Base-by-base conservation (phyloP, 441 rosid genomes). In the Populus hybrid region DNA sequence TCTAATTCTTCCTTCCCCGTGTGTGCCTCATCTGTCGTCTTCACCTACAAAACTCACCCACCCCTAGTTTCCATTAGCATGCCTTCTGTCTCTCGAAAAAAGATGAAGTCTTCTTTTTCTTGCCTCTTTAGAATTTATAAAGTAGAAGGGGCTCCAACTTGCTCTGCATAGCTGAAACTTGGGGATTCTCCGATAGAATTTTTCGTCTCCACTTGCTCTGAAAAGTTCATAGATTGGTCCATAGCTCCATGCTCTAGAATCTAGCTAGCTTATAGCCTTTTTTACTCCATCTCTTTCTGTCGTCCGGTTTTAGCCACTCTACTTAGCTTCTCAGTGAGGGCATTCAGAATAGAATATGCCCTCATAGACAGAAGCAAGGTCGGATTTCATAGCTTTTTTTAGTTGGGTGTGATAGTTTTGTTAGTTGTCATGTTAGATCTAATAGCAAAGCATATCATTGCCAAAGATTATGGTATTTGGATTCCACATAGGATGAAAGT, bases 11-110 rank as follows among this genome's bases (percentile, higher is more conserved):
- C 45, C 56, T 45, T 45, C 56, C 35, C 42, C 82, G 71, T 28
- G 81, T 81, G 56, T 35, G 78, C 76, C 50, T 26, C 9, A 7
- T 6, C 29, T 73, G 79, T 83, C 80, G 84, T 74, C 72, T 75
- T 77, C 40, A 81, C 82, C 85, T 79, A 79, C 29, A 21, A 2
- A 64, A 64, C 8, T 9, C 68, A 28, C 10, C 9, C 6, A 2
- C 21, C 65, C 29, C 42, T 42, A 10, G 42, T 36, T 50, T 24
- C 42, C 61, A 16, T 23, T 24, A 23, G 77, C 77, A 64, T 74
- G 77, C 71, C 70, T 38, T 65, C 35, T 72, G 67, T 72, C 26
- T 63, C 66, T 63, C 8, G 66, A n/a, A 9, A 63, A 63, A 21
- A 24, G 14, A 5, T 20, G 4, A 12, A 3, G 5, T 12, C 56